Conservation (phyloP, 768 basidiomycete genomes). For the Collybiopsis confluens region DNA sequence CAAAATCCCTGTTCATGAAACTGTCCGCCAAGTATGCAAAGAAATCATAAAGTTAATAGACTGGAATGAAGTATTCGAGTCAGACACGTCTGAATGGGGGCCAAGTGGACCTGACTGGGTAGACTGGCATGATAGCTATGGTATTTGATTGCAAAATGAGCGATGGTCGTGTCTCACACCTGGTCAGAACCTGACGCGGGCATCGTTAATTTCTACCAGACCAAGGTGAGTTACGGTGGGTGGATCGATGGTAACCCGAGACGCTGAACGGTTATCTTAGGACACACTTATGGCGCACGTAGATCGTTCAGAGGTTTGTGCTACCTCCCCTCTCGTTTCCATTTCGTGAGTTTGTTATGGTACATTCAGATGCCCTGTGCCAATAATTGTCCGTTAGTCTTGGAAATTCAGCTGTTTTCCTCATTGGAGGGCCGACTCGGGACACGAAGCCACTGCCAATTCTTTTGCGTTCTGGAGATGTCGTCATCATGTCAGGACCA, state of each 20-base stretch:
- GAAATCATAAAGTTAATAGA: conserved; percentile 57
- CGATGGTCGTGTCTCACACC: not conserved
- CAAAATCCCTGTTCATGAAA: conserved; percentile 55
- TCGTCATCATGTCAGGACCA: conserved; percentile 89
- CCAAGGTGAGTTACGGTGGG: conserved; percentile 38
- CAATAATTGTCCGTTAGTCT: conserved; percentile 44
- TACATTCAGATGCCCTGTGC: not conserved
- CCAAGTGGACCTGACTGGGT: conserved; percentile 58
- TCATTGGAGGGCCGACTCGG: conserved; percentile 81
- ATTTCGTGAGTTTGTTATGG: conserved; percentile 66
- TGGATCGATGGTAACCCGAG: not conserved
- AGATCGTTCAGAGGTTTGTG: conserved; percentile 93
- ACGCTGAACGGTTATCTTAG: conserved; percentile 22
- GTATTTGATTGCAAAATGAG: too few species aligned
- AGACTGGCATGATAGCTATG: conserved; percentile 75
- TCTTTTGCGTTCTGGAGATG: conserved; percentile 86
- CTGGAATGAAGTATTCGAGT: conserved; percentile 64
- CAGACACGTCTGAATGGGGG: conserved; percentile 43
- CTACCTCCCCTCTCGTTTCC: conserved; percentile 88
- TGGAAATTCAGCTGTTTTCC: conserved; percentile 85
- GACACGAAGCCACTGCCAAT: conserved; percentile 76
- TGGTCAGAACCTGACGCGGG: conserved; percentile 86
- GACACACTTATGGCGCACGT: conserved; percentile 97
- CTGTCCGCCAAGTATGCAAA: conserved; percentile 56
- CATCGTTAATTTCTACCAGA: conserved; percentile 94